A percentile compares a stretch with the other conserved stretches of the same genome.
These are phyloP conservation scores for Eucalyptus pauciflora DNA, from an alignment of 345 rosid genomes.

Conservation along the genomic window DNA sequence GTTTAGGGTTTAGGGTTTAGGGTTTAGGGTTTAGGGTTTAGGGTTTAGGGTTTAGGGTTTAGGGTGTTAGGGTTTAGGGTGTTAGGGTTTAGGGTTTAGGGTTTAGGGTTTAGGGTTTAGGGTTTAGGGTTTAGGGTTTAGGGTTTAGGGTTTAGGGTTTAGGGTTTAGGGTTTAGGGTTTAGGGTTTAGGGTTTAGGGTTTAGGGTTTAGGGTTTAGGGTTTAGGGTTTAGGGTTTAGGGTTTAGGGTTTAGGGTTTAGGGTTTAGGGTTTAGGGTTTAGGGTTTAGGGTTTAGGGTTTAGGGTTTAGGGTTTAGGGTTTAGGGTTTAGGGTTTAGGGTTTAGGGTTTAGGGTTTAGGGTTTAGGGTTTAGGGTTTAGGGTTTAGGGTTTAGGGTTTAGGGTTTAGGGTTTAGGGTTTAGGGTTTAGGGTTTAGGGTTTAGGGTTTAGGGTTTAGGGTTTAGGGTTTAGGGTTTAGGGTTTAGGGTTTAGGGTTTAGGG, in stretches of 20 bases:
- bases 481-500: background rate
- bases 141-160: background rate
- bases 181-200: background rate
- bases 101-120: background rate
- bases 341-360: constrained; percentile 2
- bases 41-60: background rate
- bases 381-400: constrained; percentile 1
- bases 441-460: background rate
- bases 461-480: background rate
- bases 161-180: background rate
- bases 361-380: constrained; percentile 3
- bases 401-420: constrained; percentile 1
- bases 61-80: background rate
- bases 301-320: constrained; percentile 2
- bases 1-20: background rate
- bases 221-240: constrained; percentile 7
- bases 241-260: constrained; percentile 5
- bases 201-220: background rate
- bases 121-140: background rate
- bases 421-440: background rate
- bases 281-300: background rate
- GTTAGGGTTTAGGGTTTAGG: background rate
- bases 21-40: constrained; percentile 5
- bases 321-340: constrained; percentile 2
- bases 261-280: constrained; percentile 1